A percentile compares a stretch with the other conserved stretches of the same genome.
Conservation (phyloP, 768 basidiomycete genomes). For the Cubamyces sp. region DNA sequence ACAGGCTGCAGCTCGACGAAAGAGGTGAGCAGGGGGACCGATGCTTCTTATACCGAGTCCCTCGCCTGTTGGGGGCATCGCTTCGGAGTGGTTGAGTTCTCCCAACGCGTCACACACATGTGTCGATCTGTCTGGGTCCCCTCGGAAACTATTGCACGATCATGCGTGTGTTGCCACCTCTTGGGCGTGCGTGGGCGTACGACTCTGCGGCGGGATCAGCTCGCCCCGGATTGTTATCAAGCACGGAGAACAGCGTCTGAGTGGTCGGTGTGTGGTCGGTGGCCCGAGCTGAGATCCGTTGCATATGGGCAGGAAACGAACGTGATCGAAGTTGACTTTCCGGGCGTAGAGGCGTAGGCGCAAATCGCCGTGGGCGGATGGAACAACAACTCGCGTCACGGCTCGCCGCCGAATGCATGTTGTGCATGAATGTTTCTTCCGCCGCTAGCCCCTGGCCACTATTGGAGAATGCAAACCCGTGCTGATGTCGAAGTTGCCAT, state of each 20-base stretch:
- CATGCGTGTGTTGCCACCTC: neutral
- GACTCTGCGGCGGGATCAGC: neutral
- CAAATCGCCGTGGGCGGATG: neutral
- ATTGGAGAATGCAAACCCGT: too few relatives aligned
- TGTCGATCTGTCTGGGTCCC: conserved; percentile 3
- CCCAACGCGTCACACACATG: conserved; percentile 2
- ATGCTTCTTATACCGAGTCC: conserved; percentile 1
- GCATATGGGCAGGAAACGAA: neutral
- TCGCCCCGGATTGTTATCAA: too few relatives aligned
- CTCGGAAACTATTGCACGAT: neutral
- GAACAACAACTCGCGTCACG: too few relatives aligned
- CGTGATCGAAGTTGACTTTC: conserved; percentile 4
- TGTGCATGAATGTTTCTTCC: too few relatives aligned
- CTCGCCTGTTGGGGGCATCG: neutral
- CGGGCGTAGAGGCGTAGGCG: neutral
- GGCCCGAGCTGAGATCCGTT: neutral
- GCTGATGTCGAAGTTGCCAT: too few relatives aligned
- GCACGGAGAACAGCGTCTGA: too few relatives aligned
- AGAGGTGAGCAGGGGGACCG: neutral
- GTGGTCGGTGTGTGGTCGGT: too few relatives aligned
- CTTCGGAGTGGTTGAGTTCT: neutral
- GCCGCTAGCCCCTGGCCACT: too few relatives aligned
- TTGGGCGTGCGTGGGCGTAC: neutral
- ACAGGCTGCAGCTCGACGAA: neutral
- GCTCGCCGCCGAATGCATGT: too few relatives aligned